Percentiles rank a stretch among this genome's conserved stretches.
Conservation (phyloP, 768 basidiomycete genomes). For the Rhizopogon vulgaris region DNA sequence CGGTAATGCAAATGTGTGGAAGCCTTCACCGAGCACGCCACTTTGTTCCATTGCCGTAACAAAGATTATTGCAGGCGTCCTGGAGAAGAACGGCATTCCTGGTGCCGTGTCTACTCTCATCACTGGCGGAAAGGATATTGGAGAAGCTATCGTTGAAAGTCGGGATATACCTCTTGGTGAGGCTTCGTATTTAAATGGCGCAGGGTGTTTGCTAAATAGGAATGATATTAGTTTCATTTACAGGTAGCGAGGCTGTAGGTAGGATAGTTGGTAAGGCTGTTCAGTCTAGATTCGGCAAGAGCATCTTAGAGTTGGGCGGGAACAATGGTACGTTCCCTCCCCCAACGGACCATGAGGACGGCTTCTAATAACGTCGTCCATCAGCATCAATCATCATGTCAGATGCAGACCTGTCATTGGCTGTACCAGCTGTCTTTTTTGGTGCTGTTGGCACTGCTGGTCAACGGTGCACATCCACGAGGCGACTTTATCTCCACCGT, state of each 20-base stretch:
- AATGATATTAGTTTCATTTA: conserved; percentile 72
- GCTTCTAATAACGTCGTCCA: conserved; percentile 12
- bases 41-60: conserved; percentile 89
- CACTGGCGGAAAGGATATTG: conserved; percentile 76
- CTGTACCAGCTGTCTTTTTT: conserved; percentile 88
- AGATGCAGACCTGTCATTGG: conserved; percentile 87
- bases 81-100: conserved; percentile 78
- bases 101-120: conserved; percentile 81
- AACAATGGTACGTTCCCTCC: conserved; percentile 68
- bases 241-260: conserved; percentile 87
- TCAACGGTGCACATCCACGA: conserved; percentile 84
- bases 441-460: conserved; percentile 83
- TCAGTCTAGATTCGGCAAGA: conserved; percentile 83
- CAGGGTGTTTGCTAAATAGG: neutral
- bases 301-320: conserved; percentile 87
- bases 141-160: conserved; percentile 73
- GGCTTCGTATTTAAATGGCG: conserved; percentile 4
- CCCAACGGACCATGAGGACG: conserved; percentile 14
- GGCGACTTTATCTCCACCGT: conserved; percentile 84
- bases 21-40: conserved; percentile 86
- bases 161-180: conserved; percentile 72
- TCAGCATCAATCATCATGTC: conserved; percentile 88
- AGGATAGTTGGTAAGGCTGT: conserved; percentile 84
- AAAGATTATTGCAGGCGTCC: conserved; percentile 71
- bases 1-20: conserved; percentile 94